Evolutionary conservation across 495 filamentous ascomycete species (phyloP), one percentile per base, ranked within the genome.

Genomic region (Rhypophila decipiens): DNA sequence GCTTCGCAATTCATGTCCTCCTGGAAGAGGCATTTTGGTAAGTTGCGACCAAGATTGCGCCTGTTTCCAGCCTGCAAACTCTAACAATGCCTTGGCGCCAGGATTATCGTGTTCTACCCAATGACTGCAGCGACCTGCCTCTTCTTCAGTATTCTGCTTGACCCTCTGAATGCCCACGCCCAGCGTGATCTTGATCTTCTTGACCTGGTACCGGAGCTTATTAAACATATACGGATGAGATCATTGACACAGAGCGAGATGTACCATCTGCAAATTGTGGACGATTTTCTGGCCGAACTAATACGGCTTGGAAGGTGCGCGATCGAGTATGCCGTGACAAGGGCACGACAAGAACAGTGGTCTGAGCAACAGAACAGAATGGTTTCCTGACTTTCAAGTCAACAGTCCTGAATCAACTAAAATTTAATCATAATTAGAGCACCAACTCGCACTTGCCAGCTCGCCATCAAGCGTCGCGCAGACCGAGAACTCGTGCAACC

Each of bases 51-150:
- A 18, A 5, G 15, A 18, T 43, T 19, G 18, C 20, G 13, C 17
- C 24, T 20, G 2, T 20, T 21, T 34, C 17, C 36, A 18, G 8
- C 37, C 11, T 4, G n/a, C 15, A 2, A 18, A 33, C 29, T 13
- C 8, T 33, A 33, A 13, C 29, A 33, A 33, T 33, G 7, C 7
- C 29, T 33, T 13, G 13, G 20, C 18, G 10, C 7, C 27, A 75
- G 71, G 67, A 67, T 65, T 10, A 49, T 76, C 0, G 63, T 76
- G 13, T 76, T 75, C 55, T 78, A 78, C 46, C 75, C 74, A 29
- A 72, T 77, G 51, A 73, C 74, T 17, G 73, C 74, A 22, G 58
- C 75, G 18, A 59, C 74, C 24, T 62, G 63, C 12, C 66, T 78
- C 23, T 78, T 78, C 44, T 77, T 69, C 61, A 73, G 67, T 43